Conservation (phyloP, 208 protist genomes). For the Leptomonas pyrrhocoris region DNA sequence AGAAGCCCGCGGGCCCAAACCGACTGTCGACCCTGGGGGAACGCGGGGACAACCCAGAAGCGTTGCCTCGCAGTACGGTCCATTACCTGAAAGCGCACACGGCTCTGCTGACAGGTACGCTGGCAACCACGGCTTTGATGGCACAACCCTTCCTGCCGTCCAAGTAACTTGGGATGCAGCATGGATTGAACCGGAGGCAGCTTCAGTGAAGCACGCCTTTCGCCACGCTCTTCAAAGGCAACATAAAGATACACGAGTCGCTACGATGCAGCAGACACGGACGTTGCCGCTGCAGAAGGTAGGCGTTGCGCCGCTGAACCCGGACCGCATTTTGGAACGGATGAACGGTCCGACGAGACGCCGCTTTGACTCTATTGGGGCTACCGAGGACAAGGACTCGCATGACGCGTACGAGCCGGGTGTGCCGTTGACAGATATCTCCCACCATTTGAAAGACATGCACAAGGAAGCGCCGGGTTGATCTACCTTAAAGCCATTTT, state of each 20-base stretch:
- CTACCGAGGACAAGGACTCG: neutral
- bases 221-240: neutral
- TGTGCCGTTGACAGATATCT: neutral
- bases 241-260: neutral
- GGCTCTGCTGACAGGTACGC: neutral
- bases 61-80: neutral
- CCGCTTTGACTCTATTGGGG: neutral
- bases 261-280: neutral
- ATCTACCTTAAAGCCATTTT: neutral
- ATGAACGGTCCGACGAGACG: neutral
- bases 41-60: slow-evolving; percentile 2
- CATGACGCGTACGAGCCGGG: neutral
- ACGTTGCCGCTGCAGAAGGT: neutral
- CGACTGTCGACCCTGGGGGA: neutral
- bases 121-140: neutral
- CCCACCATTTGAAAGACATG: neutral
- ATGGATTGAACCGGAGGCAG: neutral
- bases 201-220: neutral
- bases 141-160: neutral
- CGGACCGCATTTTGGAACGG: neutral
- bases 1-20: neutral
- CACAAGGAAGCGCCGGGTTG: neutral
- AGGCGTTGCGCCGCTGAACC: neutral
- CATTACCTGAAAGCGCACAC: neutral
- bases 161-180: neutral